Evolutionary conservation across 2,329 filamentous ascomycete species (phyloP).

Genomic region (Annulohypoxylon truncatum): DNA sequence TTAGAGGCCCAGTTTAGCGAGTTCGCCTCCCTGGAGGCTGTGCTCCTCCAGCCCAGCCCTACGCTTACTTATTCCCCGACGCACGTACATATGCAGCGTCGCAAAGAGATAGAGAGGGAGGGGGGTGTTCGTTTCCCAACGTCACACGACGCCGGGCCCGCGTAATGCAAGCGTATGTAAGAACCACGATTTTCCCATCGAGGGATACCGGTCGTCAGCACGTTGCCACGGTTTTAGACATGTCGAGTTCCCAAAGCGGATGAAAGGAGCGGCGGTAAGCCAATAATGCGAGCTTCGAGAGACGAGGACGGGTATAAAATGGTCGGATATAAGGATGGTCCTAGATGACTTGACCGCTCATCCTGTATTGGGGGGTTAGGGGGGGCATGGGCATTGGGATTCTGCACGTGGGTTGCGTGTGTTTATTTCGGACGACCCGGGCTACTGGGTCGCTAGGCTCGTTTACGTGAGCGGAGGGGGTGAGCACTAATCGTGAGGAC

Average conservation of each 20-base stretch:
- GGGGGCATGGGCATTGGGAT: background rate
- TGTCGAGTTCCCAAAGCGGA: conserved; percentile 12
- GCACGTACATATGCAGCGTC: background rate
- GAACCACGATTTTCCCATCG: background rate
- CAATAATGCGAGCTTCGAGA: conserved; percentile 1
- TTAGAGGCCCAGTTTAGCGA: background rate
- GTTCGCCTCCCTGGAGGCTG: background rate
- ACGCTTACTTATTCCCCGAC: conserved; percentile 15
- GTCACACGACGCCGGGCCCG: conserved; percentile 18
- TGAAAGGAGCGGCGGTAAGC: conserved; percentile 4
- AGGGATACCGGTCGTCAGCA: background rate
- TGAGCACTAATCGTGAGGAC: conserved; percentile 26
- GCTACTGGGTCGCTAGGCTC: conserved; percentile 21
- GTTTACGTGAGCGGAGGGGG: conserved; percentile 20
- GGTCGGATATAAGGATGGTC: background rate
- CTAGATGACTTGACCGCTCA: conserved; percentile 29
- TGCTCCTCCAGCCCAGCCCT: conserved; percentile 6
- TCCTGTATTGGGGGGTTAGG: conserved; percentile 2
- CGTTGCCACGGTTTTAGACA: background rate
- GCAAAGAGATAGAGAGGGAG: background rate
- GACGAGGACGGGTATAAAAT: conserved; percentile 7
- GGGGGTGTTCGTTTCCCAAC: background rate
- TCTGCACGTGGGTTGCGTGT: conserved; percentile 35
- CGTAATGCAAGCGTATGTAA: conserved; percentile 2
- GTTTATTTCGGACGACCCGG: conserved; percentile 32